Base-by-base conservation (phyloP, 2,329 filamentous ascomycete genomes). In the Scedosporium dehoogii region DNA sequence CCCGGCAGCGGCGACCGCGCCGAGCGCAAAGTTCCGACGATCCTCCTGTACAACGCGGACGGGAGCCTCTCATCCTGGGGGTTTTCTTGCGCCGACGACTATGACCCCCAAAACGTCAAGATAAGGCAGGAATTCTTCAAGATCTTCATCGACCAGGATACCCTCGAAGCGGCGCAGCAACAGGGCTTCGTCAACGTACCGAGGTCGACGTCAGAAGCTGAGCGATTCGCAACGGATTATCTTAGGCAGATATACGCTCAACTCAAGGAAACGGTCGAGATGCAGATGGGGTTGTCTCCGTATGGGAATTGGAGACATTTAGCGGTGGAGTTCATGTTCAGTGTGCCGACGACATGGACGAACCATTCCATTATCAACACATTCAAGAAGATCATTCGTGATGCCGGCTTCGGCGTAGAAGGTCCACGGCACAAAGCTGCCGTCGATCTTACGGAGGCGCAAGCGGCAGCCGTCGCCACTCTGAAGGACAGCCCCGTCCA, bases 271-370 rank as follows among this genome's bases (percentile, higher is more conserved):
- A 76, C 73, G 0, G 73, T 80, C 14, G 76, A 73, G 67, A 71
- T 69, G 21, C 72, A 76, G 57, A 72, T 74, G 4, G 77, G 76
- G 0, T 70, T 72, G 27, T 70, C 73, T 3, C 59, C 68, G 29
- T 68, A 51, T 61, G 70, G 70, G 1, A 75, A 76, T 10, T 82
- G 80, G 80, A 68, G 67, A n/a, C 69, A 68, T 46, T 74, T 80
- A 61, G 71, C 71, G 0, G 77, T 85, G 1, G 76, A 79, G 46
- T 85, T 84, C 66, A 70, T 84, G 7, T 85, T 85, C 70, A 81
- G 79, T 56, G 81, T 83, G 0, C 82, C 82, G 0, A 85, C 82
- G 1, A 84, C 82, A 0, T 85, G 82, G 82, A 75, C 73, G 9
- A 78, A 72, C 2, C 72, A 79, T 63, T 74, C 75, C 6, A 77